Percentiles rank a stretch among this genome's conserved stretches.
phyloP scores from a whole-genome alignment of 2,329 filamentous ascomycete genomes.

The Akanthomyces uredinophilus region DNA sequence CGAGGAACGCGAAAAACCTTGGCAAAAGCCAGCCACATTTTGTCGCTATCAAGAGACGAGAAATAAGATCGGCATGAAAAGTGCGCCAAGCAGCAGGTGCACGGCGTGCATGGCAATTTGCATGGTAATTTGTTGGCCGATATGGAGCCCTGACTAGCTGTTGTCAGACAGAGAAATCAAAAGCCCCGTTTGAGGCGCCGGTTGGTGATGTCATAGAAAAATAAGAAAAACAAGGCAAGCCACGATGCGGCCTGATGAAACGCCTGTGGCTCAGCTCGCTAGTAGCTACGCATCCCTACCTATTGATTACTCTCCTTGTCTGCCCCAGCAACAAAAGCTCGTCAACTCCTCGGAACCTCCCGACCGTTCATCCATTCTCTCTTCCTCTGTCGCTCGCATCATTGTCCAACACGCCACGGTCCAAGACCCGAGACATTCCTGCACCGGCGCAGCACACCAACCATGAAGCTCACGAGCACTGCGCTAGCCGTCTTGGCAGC shows the following conservation, averaged over 20 bases:
- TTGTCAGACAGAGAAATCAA: neutral
- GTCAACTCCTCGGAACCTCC: neutral
- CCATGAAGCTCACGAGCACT: neutral
- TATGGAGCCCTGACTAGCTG: neutral
- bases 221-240: neutral
- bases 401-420: neutral
- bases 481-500: conserved; percentile 10
- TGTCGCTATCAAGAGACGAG: too few relatives aligned
- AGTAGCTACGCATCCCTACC: too few relatives aligned
- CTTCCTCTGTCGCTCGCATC: neutral
- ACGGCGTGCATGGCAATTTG: neutral
- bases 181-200: neutral
- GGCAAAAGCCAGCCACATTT: too few relatives aligned
- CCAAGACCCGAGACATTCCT: neutral
- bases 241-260: neutral
- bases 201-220: conserved; percentile 9
- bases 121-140: neutral
- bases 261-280: neutral
- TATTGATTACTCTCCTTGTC: neutral
- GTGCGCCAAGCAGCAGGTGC: neutral
- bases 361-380: neutral
- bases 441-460: neutral
- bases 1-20: too few relatives aligned
- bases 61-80: neutral
- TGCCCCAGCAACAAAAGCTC: neutral